Evolutionary conservation across 345 rosid genomes (phyloP), one percentile per base, ranked within the genome.

Genomic region (Anacardium occidentale): DNA sequence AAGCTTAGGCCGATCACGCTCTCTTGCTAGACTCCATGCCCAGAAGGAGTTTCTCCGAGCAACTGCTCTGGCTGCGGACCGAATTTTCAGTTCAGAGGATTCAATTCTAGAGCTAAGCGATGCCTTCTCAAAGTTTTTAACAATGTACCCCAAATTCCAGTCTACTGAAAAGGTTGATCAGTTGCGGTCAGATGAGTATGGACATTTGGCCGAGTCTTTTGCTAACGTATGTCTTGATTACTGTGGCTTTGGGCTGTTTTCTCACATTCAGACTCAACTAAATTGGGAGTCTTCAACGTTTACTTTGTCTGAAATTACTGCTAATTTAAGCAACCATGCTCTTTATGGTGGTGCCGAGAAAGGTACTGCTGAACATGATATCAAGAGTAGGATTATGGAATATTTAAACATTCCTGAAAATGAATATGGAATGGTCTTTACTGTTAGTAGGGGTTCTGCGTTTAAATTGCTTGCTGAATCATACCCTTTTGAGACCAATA

Each of bases 141-240:
- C 75, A 0, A 91, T 92, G 98, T 92, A 92, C 37, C 98, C 98
- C 13, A 90, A 87, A 78, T 92, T 82, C 60, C 76, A 86, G 74
- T 80, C 85, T 17, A 81, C 98, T 0, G 94, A 86, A 74, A 92
- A 75, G 75, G 78, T 92, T 71, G 98, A 90, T 59, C 83, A 86
- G 64, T 69, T 90, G 79, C 85, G 98, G 71, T 73, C 80, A 53
- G 84, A 86, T 11, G 98, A 92, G 71, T 92, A 92, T 72, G 81
- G 69, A 7, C 92, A 92, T 72, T 83, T 92, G 14, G 78, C 88
- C 1, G 91, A 83, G 42, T 67, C 83, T 74, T 80, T 57, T 29
- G 80, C 89, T 1, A 90, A 87, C 91, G 98, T 92, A 85, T 92
- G 98, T 40, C 98, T 92, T 66, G 98, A 92, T 83, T 90, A 92